Base-by-base conservation (phyloP, 805 yeast genomes). In the Pichia nakasei region DNA sequence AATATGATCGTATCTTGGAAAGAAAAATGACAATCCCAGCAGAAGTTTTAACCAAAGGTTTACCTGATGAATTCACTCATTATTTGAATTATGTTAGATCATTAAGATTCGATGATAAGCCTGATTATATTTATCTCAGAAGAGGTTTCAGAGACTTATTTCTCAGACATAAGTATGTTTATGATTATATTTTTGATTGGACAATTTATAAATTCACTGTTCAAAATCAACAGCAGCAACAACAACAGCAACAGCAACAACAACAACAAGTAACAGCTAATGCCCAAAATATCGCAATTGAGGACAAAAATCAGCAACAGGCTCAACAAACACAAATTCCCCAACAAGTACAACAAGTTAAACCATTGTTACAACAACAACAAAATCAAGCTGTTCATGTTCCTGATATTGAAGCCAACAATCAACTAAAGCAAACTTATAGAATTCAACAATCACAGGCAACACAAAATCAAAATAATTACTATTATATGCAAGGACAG, bases 181-280 rank as follows among this genome's bases (percentile, higher is more conserved):
- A 89, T 64, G 97, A 91, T 66, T 91, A 88, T 64, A 80, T 93
- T 20, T 91, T 88, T 65, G 98, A 91, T 66, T 91, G 98, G 98
- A 91, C 96, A 24, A 77, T 88, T 49, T 84, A 81, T 68, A 85
- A 84, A 61, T 82, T 76, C 61, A 83, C 75, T 55, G 76, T 76
- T 51, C 75, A 75, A 52, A 78, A 75, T 55, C 67, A 61, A 46
- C 66, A 73, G 49, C 61, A 51, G 48, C 62, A 52, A 39, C 54
- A 52, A 39, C 57, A 49, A 37, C 54, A 51, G 26, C 52, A 50
- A 26, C 53, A 49, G 27, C 48, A 45, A 35, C 55, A 50, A 35
- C 52, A 52, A 21, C 35, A n/a, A 32, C 20, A 29, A 29, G 27
- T 24, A 5, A 8, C 13, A 24, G 27, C 27, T 24, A 24, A 24